phyloP scores from a whole-genome alignment of 2,329 filamentous ascomycete species.

The Fusarium sambucinum region DNA sequence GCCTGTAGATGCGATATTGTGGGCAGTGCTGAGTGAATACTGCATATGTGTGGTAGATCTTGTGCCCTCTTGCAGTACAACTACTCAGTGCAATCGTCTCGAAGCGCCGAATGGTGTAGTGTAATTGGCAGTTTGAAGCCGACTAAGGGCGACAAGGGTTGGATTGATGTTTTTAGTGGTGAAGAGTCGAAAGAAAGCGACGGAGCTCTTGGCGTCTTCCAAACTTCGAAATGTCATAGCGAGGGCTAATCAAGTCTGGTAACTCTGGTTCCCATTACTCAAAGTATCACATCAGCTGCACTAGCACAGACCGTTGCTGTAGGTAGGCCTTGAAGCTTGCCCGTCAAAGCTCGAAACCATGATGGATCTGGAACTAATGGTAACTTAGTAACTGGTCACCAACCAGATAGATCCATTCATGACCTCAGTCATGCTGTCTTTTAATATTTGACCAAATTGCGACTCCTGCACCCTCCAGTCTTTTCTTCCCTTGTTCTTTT shows the following conservation, averaged over 20 bases:
- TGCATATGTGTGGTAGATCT: constrained; percentile 26
- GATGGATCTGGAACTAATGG: constrained; percentile 27
- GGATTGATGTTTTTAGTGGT: constrained; percentile 7
- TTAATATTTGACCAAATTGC: not conserved
- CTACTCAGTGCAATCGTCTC: constrained; percentile 21
- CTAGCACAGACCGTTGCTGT: constrained; percentile 4
- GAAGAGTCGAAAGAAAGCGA: constrained; percentile 5
- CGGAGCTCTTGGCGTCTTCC: constrained; percentile 10
- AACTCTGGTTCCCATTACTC: not conserved
- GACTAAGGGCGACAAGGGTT: constrained; percentile 7
- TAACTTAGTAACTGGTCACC: not conserved
- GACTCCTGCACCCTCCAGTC: not conserved
- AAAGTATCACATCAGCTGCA: constrained; percentile 6
- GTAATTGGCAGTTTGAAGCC: constrained; percentile 15
- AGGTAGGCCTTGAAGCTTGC: constrained; percentile 17
- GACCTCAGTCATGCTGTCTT: not conserved
- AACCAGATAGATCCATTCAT: constrained; percentile 7
- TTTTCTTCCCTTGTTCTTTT: not conserved
- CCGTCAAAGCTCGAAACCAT: constrained; percentile 31
- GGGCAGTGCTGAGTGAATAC: not conserved
- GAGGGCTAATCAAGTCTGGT: not conserved
- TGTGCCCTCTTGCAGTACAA: constrained; percentile 14
- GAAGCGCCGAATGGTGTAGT: constrained; percentile 21
- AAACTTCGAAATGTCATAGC: constrained; percentile 2
- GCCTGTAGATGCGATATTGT: constrained; percentile 15